phyloP scores from a whole-genome alignment of 352 stramenopile species.

The Globisporangium canariense region DNA sequence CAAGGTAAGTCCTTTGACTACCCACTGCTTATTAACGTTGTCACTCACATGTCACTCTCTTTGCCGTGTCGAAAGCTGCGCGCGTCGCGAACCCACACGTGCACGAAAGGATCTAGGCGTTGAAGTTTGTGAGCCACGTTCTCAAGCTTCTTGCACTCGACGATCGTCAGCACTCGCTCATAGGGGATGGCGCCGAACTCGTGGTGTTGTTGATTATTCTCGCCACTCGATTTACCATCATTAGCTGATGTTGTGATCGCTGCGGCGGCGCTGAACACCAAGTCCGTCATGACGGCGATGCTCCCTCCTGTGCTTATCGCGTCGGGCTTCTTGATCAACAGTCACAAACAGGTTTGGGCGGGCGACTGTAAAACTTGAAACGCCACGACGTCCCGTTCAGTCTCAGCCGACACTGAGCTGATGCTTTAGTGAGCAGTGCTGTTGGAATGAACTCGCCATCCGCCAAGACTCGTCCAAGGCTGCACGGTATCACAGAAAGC shows the following conservation, averaged over 20 bases:
- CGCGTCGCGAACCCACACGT: conserved; percentile 62
- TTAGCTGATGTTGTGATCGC: background rate
- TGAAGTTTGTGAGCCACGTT: conserved; percentile 23
- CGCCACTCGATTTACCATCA: background rate
- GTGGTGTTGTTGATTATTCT: background rate
- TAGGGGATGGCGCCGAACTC: conserved; percentile 27
- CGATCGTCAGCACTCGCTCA: conserved; percentile 37
- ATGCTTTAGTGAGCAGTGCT: background rate
- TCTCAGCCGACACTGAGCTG: background rate
- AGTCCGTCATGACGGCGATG: conserved; percentile 1
- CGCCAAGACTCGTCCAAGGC: background rate
- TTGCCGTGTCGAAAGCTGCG: conserved; percentile 41
- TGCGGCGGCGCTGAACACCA: conserved; percentile 9
- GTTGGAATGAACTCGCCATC: conserved; percentile 3
- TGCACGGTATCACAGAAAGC: background rate
- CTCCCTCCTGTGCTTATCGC: background rate
- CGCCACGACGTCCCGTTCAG: background rate
- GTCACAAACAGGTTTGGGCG: background rate
- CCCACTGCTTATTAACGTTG: background rate
- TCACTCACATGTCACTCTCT: conserved; percentile 37
- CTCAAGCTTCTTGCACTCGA: conserved; percentile 38
- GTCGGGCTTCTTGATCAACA: background rate
- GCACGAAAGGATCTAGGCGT: conserved; percentile 34
- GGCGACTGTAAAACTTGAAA: background rate
- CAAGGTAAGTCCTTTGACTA: background rate